These are phyloP conservation scores for Scytalidium sp. DNA, from an alignment of 2,329 filamentous ascomycete genomes.

Conservation along the genomic window DNA sequence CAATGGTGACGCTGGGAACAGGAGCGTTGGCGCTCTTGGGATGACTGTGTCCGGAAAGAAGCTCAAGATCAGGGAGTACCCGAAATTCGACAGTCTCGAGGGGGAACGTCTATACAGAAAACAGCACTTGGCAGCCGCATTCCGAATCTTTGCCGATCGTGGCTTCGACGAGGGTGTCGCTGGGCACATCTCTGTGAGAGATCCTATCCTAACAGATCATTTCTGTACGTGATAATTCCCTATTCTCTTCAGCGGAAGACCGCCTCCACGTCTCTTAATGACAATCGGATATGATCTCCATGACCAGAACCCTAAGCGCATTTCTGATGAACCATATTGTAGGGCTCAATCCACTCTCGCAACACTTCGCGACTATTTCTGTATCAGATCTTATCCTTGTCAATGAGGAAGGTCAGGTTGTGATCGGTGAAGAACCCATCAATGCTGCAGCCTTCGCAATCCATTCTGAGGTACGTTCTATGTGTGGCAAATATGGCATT, in stretches of 20 bases:
- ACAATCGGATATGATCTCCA: constrained; percentile 2
- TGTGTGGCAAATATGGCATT: no score
- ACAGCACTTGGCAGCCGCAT: constrained; percentile 23
- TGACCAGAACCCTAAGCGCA: no score
- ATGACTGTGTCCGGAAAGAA: constrained; percentile 41
- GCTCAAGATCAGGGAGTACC: constrained; percentile 43
- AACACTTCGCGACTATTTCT: constrained; percentile 59
- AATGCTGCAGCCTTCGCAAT: constrained; percentile 45
- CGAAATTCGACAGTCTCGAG: constrained; percentile 19
- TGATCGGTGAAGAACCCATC: constrained; percentile 56
- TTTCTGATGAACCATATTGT: constrained; percentile 15
- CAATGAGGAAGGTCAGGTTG: constrained; percentile 55
- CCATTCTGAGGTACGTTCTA: constrained; percentile 32
- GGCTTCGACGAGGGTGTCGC: constrained; percentile 55
- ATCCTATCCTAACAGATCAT: constrained; percentile 34
- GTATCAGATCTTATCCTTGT: constrained; percentile 64
- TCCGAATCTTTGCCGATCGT: constrained; percentile 18
- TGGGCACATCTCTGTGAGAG: constrained; percentile 55
- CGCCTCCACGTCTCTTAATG: constrained; percentile 1
- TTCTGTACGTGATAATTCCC: constrained; percentile 21
- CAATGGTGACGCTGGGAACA: constrained; percentile 36
- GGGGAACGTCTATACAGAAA: constrained; percentile 22
- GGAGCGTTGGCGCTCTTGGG: constrained; percentile 40
- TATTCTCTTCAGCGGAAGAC: background rate
- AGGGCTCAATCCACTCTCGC: constrained; percentile 60